These are phyloP conservation scores for Sporothrix dimorphospora DNA, from an alignment of 2,329 filamentous ascomycete genomes.

Conservation along the genomic window DNA sequence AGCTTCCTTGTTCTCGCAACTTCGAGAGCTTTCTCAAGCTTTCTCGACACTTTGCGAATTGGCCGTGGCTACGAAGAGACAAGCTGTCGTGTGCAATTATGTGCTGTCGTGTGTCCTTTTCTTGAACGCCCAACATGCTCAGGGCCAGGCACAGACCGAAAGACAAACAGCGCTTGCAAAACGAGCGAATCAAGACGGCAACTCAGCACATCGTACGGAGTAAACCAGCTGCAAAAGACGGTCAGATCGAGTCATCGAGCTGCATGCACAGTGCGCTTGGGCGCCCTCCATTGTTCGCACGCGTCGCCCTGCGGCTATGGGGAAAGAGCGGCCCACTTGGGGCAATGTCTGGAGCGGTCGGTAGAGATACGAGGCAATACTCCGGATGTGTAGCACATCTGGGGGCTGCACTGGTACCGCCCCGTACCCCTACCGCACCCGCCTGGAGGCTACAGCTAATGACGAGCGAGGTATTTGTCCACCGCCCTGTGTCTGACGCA, in stretches of 20 bases:
- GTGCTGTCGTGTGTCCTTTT: not conserved
- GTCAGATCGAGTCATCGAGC: conserved; percentile 19
- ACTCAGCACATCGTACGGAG: not conserved
- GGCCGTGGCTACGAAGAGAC: too few species aligned
- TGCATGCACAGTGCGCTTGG: not conserved
- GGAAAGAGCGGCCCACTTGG: conserved; percentile 22
- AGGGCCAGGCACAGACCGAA: not conserved
- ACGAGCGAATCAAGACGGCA: not conserved
- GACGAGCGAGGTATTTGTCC: conserved; percentile 33
- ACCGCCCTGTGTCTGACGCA: conserved; percentile 26
- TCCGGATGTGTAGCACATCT: not conserved
- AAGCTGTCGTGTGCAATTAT: not conserved
- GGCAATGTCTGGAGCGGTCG: conserved; percentile 9
- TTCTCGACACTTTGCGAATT: not conserved
- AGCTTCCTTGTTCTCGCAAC: not conserved
- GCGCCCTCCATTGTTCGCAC: conserved; percentile 14
- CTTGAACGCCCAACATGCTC: conserved; percentile 5
- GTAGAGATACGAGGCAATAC: conserved; percentile 21
- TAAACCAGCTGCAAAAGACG: conserved; percentile 17
- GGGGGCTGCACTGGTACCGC: not conserved
- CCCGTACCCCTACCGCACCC: conserved; percentile 14
- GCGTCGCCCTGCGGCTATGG: conserved; percentile 17
- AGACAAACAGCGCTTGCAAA: not conserved
- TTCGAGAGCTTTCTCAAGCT: not conserved
- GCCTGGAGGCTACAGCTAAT: conserved; percentile 29